Conservation (phyloP, 2,329 filamentous ascomycete genomes). For the Neoscytalidium dimidiatum region DNA sequence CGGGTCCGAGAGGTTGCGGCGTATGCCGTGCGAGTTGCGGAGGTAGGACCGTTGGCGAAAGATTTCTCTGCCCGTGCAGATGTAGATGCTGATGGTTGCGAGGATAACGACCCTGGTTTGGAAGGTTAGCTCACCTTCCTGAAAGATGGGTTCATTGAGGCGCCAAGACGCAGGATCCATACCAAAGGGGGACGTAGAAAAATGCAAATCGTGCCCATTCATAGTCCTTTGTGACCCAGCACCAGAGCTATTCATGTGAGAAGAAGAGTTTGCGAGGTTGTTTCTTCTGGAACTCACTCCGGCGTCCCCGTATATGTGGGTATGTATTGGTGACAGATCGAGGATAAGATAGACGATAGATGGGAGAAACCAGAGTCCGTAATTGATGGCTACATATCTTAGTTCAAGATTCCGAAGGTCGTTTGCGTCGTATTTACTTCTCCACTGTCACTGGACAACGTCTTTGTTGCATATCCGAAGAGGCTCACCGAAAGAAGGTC, state of each 20-base stretch:
- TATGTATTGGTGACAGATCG: conserved; percentile 45
- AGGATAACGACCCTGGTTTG: conserved; percentile 53
- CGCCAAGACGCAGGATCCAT: no score
- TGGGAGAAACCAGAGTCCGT: conserved; percentile 72
- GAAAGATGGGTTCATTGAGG: no score
- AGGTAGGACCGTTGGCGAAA: conserved; percentile 64
- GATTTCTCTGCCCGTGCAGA: conserved; percentile 65
- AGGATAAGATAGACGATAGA: conserved; percentile 70
- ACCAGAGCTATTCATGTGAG: conserved; percentile 65
- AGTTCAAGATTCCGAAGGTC: conserved; percentile 69
- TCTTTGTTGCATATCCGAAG: background rate
- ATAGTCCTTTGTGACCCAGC: conserved; percentile 70
- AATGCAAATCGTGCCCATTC: conserved; percentile 71
- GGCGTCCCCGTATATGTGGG: conserved; percentile 72
- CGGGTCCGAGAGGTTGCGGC: background rate
- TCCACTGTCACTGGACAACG: background rate
- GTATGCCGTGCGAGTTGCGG: conserved; percentile 24
- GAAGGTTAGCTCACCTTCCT: background rate
- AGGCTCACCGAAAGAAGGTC: conserved; percentile 66
- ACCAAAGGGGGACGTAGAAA: conserved; percentile 76
- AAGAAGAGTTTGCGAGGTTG: background rate
- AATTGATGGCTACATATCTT: conserved; percentile 69
- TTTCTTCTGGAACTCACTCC: conserved; percentile 52
- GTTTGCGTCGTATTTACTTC: conserved; percentile 62
- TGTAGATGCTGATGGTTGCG: conserved; percentile 65